Base-by-base conservation (phyloP, 2,329 filamentous ascomycete genomes). In the Aspergillus eucalypticola region DNA sequence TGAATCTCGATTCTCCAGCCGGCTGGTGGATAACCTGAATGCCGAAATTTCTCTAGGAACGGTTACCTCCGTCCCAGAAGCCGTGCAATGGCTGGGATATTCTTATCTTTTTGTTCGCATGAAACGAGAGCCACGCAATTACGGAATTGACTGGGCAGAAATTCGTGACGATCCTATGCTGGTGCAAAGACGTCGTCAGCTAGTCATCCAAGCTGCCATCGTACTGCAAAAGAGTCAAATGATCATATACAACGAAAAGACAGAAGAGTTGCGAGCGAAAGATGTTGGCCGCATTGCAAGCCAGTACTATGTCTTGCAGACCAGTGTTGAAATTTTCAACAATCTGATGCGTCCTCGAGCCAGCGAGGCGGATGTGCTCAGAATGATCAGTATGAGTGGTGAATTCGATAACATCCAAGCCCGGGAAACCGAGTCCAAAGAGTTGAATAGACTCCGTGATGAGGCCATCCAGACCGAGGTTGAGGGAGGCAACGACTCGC, bases 361-460 rank as follows among this genome's bases (percentile, higher is more conserved):
- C 8, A 92, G 90, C 0, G 95, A 99, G 77, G 92, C 92, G 5
- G 95, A 99, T 71, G 89, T 97, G 50, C 81, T 99, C 56, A 91
- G 90, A 71, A 98, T 99, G 92, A 92, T 99, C 71, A 93, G 92
- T 67, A 92, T 95, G 90, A 96, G 93, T 73, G 92, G 93, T 65
- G 95, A 99, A 75, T 99, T 99, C 68, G 92, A 98, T 79, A 96
- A 99, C 66, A 91, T 99, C 44, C 93, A 97, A 72, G 92, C 90
- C 5, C 84, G 96, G 63, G 95, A 99, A 58, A 95, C 81, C 54
- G 96, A 99, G 76, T 88, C 90, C 59, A 90, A 93, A 69, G 96
- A 99, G 74, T 82, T 99, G n/a, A 84, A 84, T 17, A 83, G 86
- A 21, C 82, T 99, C 55, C 87, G 86, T 64, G 81, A 90, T 0